These are phyloP conservation scores for Plantago coronopus DNA, from an alignment of 305 asterid genomes.

Conservation along the genomic window DNA sequence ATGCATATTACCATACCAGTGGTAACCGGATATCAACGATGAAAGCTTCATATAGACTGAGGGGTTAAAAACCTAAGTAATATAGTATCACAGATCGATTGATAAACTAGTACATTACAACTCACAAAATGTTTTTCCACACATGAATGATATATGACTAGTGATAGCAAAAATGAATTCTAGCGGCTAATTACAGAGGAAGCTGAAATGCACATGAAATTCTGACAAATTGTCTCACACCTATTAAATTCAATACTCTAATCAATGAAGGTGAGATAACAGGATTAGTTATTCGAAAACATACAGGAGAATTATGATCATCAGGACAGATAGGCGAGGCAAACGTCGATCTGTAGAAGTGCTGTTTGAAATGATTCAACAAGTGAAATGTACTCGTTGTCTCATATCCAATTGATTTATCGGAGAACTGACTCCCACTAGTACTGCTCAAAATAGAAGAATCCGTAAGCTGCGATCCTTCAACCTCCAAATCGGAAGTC, in stretches of 20 bases:
- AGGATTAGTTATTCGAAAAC: constrained; percentile 22
- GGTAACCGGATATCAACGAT: no score
- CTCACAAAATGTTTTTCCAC: no score
- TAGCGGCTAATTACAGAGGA: no score
- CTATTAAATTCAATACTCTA: neutral
- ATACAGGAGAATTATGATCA: constrained; percentile 42
- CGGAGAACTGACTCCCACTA: constrained; percentile 77
- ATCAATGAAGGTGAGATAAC: neutral
- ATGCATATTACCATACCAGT: no score
- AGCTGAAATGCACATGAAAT: no score
- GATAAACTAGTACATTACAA: no score
- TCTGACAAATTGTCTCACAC: no score
- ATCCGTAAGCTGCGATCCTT: constrained; percentile 43
- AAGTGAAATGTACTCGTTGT: constrained; percentile 61
- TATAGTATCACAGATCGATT: no score
- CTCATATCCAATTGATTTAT: constrained; percentile 47
- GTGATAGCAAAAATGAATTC: no score
- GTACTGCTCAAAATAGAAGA: constrained; percentile 53
- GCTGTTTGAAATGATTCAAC: constrained; percentile 56
- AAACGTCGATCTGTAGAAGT: constrained; percentile 54
- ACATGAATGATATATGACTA: no score
- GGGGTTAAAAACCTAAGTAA: no score
- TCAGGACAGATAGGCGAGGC: constrained; percentile 26
- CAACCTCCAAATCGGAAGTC: constrained; percentile 47
- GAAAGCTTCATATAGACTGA: no score